Conservation (phyloP, 306 rosid species). For the Luffa acutangula region DNA sequence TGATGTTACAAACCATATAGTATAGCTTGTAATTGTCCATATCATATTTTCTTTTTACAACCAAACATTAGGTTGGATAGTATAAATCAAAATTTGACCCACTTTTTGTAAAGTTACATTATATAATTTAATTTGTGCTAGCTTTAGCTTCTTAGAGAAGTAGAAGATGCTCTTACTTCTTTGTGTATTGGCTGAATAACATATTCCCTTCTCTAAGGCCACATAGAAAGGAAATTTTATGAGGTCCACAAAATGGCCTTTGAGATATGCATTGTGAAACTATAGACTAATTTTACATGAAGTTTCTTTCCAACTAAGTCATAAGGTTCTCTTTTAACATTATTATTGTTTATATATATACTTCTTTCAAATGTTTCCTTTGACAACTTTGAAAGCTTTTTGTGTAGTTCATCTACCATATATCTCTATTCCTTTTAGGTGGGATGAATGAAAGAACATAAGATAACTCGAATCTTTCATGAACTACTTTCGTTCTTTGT, state of each 20-base stretch:
- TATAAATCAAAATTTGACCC: not conserved
- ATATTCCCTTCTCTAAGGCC: not conserved
- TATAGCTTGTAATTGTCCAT: too few relatives aligned
- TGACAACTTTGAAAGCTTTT: not conserved
- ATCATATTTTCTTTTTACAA: not conserved
- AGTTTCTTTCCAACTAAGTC: not conserved
- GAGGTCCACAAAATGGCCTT: constrained; percentile 5
- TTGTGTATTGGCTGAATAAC: not conserved
- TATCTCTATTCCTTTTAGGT: not conserved
- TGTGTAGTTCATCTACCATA: not conserved
- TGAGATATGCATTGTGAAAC: not conserved
- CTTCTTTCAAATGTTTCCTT: not conserved
- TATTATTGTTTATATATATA: not conserved
- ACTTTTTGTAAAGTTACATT: not conserved
- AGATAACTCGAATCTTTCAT: not conserved
- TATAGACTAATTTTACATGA: not conserved
- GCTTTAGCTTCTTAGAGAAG: not conserved
- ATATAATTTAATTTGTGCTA: not conserved
- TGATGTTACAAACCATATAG: too few relatives aligned
- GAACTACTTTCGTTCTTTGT: not conserved
- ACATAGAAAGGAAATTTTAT: not conserved
- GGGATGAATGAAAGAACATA: not conserved
- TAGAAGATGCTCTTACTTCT: not conserved
- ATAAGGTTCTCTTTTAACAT: not conserved
- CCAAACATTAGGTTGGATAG: not conserved